Evolutionary conservation across 768 basidiomycete genomes (phyloP), one percentile per base, ranked within the genome.

Genomic region (Mycena maculata): DNA sequence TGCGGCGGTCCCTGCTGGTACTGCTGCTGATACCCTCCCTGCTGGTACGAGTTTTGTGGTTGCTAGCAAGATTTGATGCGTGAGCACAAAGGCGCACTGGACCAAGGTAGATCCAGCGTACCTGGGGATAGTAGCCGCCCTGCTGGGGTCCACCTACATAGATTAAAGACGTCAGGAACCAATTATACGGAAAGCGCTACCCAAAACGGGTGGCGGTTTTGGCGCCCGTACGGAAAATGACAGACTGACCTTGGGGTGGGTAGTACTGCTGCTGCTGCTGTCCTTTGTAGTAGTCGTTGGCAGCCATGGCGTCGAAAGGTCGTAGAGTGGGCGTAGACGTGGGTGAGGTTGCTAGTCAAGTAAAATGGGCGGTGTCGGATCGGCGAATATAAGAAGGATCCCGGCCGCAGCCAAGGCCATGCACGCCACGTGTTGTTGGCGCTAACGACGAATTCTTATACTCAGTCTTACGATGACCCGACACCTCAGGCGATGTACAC

Each of bases 41-140:
- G 67, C 60, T 89, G 87, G 76, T 93, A 92, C 0, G 90, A 81
- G 71, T 90, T 88, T 68, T 86, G 89, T 15, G 92, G 93, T 79
- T 90, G 88, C 83, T 92, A 83, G 59, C 30, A 38, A 45, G 28
- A 57, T 27, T 53, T 60, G 28, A 28, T 52, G 16, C 31, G 30
- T 60, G 62, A 23, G 9, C 38, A 20, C 53, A 58, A 23, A 39
- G 44, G 44, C 28, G 53, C 47, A 12, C 41, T 15, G 42, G 27
- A 20, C 27, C 10, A 16, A 36, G 30, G 42, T 55, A 22, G 18
- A 70, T 72, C 33, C 33, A 36, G 44, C 60, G 58, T 67, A 84
- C 85, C 76, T 85, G 84, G 62, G 85, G 91, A 71, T 92, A 92
- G 76, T 92, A 92, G 38, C 88, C 88, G 45, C 88, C 90, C 71